Evolutionary conservation across 225 moss, liverwort and hornwort species (phyloP), one percentile per base, ranked within the genome.

Genomic region (Antitrichia curtipendula): DNA sequence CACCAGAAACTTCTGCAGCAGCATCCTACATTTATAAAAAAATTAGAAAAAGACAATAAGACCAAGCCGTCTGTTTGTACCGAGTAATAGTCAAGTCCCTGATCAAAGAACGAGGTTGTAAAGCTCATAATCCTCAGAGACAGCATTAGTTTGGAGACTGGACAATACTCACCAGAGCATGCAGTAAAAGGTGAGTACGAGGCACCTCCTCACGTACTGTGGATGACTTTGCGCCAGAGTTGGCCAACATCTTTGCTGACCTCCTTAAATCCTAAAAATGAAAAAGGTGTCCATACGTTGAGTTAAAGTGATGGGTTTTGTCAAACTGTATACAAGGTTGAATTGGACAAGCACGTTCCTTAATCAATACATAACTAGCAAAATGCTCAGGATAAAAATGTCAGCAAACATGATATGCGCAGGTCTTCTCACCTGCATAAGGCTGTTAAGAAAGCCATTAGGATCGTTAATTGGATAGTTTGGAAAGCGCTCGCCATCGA

Each of bases 401-500:
- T 75, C 49, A 74, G 47, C 53, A 9, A 83, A 76, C 15, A 75
- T 56, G 49, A 90, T 13, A 25, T 49, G 75, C 47, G 13, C 27
- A 90, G 22, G 75, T 75, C 61, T 86, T 75, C 84, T 88, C 79
- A 98, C 98, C 94, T 95, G 86, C 94, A 97, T 89, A 75, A 99
- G 95, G 85, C 95, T 99, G 86, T 92, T 96, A 40, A 99, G 93
- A 85, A 99, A 99, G 76, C 94, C 95, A 78, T 94, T 93, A 62
- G 96, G 91, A 92, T 99, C 94, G 82, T 96, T 96, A 60, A 99
- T 95, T 86, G 91, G 95, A 86, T 97, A 96, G 31, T 93, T 93
- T 79, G 98, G 97, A 91, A 94, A 99, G 74, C 94, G 95, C 86
- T 99, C 97, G 90, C 89, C 89, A 91, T 99, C 96, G n/a, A 99